These are phyloP conservation scores for Fragosphaeria purpurea DNA, from an alignment of 2,329 filamentous ascomycete genomes.

Conservation along the genomic window DNA sequence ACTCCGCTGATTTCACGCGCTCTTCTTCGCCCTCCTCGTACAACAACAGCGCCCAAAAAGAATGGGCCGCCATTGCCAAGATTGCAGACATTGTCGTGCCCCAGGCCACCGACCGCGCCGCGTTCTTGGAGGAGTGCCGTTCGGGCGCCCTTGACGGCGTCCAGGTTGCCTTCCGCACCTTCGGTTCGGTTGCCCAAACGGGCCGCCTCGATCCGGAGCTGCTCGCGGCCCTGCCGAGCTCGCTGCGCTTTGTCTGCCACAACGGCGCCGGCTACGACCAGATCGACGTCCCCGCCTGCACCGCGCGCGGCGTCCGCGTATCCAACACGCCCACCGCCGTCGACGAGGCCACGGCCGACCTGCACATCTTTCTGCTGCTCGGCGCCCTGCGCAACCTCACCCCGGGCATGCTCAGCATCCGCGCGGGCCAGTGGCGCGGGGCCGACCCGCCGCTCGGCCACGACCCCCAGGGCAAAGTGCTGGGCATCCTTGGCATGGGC, in stretches of 20 bases:
- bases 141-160: constrained; percentile 11
- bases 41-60: constrained; percentile 46
- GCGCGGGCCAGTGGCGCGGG: constrained; percentile 60
- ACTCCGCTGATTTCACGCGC: no score
- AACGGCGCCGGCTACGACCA: constrained; percentile 78
- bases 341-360: constrained; percentile 75
- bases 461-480: constrained; percentile 44
- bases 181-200: constrained; percentile 52
- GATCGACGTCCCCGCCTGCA: constrained; percentile 64
- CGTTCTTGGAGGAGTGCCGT: constrained; percentile 11
- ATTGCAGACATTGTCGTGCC: constrained; percentile 53
- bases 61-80: constrained; percentile 51
- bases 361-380: constrained; percentile 69
- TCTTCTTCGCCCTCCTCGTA: no score
- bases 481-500: constrained; percentile 52
- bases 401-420: constrained; percentile 52
- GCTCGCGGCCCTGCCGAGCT: constrained; percentile 44
- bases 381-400: constrained; percentile 70
- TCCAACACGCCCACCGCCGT: constrained; percentile 76
- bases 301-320: constrained; percentile 53
- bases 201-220: constrained; percentile 63
- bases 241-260: constrained; percentile 49
- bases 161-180: constrained; percentile 45
- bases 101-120: constrained; percentile 6
- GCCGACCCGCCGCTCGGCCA: constrained; percentile 51